These are phyloP conservation scores for Phlyctochytrium arcticum DNA, from an alignment of 192 early-diverging fungal genomes.

Conservation along the genomic window DNA sequence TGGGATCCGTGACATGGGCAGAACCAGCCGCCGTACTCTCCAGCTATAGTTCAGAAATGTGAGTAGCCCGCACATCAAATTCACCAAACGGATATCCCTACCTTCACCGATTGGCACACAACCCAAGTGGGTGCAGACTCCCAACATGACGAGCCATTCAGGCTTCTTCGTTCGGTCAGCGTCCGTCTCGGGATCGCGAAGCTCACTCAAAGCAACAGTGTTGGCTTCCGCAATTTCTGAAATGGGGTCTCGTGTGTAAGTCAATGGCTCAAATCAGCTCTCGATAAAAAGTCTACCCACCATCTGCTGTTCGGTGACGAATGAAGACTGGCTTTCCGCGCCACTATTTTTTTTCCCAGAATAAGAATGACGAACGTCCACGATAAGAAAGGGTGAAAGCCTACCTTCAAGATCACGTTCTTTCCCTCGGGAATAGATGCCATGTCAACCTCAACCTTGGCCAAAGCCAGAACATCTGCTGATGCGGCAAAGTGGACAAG, in stretches of 20 bases:
- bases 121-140: slow-evolving; percentile 84
- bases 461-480: slow-evolving; percentile 96
- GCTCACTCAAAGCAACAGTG: slow-evolving; percentile 66
- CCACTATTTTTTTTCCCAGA: too few relatives aligned
- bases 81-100: slow-evolving; percentile 14
- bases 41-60: slow-evolving; percentile 48
- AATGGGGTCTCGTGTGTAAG: neutral
- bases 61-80: slow-evolving; percentile 3
- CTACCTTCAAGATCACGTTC: slow-evolving; percentile 86
- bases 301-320: slow-evolving; percentile 86
- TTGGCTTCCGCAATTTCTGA: slow-evolving; percentile 91
- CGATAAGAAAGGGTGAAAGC: neutral
- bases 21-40: slow-evolving; percentile 99
- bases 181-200: slow-evolving; percentile 92
- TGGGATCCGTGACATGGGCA: slow-evolving; percentile 99
- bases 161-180: slow-evolving; percentile 83
- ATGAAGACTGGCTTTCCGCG: slow-evolving; percentile 98
- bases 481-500: slow-evolving; percentile 88
- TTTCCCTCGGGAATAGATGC: slow-evolving; percentile 91
- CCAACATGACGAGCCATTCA: slow-evolving; percentile 96
- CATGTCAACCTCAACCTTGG: slow-evolving; percentile 95
- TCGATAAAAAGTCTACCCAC: too few relatives aligned
- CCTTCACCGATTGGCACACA: slow-evolving; percentile 96
- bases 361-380: too few relatives aligned
- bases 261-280: neutral